phyloP scores from a whole-genome alignment of 1,139 yeast genomes.

The Pichia inconspicua region DNA sequence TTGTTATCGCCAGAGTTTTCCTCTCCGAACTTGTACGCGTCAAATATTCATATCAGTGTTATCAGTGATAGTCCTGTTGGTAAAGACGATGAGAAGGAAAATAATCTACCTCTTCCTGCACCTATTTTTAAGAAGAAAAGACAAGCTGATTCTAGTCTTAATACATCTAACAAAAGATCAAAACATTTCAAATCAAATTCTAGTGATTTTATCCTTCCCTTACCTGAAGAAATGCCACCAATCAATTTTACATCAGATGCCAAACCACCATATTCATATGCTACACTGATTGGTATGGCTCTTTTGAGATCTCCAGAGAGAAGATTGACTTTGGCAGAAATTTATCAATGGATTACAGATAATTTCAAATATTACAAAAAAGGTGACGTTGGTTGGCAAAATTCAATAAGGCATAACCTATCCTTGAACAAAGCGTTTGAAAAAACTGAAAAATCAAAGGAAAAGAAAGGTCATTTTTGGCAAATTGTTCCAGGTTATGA shows the following conservation, averaged over 20 bases:
- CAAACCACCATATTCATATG: conserved; percentile 93
- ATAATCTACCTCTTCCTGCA: conserved; percentile 3
- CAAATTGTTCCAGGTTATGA: conserved; percentile 78
- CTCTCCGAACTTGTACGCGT: conserved; percentile 23
- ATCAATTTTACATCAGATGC: conserved; percentile 22
- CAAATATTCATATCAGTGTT: conserved; percentile 6
- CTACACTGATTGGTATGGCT: conserved; percentile 90
- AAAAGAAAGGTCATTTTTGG: conserved; percentile 98
- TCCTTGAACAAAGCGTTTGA: conserved; percentile 77
- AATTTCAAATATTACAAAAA: conserved; percentile 78
- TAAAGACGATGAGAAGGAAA: neutral
- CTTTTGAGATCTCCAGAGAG: conserved; percentile 77
- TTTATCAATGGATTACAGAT: conserved; percentile 86
- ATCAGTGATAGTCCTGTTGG: conserved; percentile 6
- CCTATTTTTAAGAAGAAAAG: conserved; percentile 10
- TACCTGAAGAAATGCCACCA: conserved; percentile 27
- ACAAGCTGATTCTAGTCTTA: neutral
- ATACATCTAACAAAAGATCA: conserved; percentile 2
- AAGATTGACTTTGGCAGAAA: conserved; percentile 79
- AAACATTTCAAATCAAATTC: conserved; percentile 17
- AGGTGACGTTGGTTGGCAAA: conserved; percentile 91
- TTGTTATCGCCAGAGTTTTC: conserved; percentile 29
- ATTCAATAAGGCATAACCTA: conserved; percentile 74
- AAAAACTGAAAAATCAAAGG: conserved; percentile 86
- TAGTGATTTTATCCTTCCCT: conserved; percentile 24